These are phyloP conservation scores for Emmonsiellopsis sp. DNA, from an alignment of 2,329 filamentous ascomycete species.

Conservation along the genomic window DNA sequence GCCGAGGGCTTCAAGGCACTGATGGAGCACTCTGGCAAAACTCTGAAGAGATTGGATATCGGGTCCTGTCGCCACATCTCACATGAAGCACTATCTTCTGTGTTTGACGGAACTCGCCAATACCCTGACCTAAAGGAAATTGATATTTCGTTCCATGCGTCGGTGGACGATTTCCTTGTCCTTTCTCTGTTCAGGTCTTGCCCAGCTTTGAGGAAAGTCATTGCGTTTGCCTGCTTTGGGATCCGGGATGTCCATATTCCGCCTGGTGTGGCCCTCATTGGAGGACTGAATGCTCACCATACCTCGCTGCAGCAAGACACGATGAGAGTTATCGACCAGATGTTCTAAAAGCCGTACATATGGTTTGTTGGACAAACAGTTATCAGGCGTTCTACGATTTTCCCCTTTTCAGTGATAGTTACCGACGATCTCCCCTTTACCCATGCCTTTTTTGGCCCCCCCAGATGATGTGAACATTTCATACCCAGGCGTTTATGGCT, in stretches of 20 bases:
- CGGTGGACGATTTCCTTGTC: conserved; percentile 37
- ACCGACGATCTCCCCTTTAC: too few relatives aligned
- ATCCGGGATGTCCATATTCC: conserved; percentile 49
- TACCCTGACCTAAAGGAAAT: conserved; percentile 56
- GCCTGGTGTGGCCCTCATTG: conserved; percentile 50
- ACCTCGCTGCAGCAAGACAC: not conserved
- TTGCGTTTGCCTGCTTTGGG: conserved; percentile 56
- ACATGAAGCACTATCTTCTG: conserved; percentile 60
- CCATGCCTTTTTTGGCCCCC: too few relatives aligned
- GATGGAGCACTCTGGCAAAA: conserved; percentile 70
- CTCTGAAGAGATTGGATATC: conserved; percentile 62
- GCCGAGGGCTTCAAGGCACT: conserved; percentile 67
- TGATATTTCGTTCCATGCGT: conserved; percentile 61
- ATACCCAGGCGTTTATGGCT: too few relatives aligned
- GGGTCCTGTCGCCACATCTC: conserved; percentile 77
- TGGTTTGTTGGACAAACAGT: not conserved
- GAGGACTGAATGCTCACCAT: conserved; percentile 46
- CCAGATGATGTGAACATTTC: too few relatives aligned
- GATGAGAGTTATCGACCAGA: conserved; percentile 1
- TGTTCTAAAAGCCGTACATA: not conserved
- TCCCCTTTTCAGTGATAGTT: too few relatives aligned
- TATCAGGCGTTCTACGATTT: too few relatives aligned
- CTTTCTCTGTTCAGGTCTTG: conserved; percentile 38
- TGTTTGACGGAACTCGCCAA: conserved; percentile 47
- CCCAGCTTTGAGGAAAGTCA: conserved; percentile 44